Percentiles rank a stretch among this genome's conserved stretches.
Evolutionary conservation across 1,139 yeast genomes (phyloP).

Genomic region (Tardiomyces digboiensis): DNA sequence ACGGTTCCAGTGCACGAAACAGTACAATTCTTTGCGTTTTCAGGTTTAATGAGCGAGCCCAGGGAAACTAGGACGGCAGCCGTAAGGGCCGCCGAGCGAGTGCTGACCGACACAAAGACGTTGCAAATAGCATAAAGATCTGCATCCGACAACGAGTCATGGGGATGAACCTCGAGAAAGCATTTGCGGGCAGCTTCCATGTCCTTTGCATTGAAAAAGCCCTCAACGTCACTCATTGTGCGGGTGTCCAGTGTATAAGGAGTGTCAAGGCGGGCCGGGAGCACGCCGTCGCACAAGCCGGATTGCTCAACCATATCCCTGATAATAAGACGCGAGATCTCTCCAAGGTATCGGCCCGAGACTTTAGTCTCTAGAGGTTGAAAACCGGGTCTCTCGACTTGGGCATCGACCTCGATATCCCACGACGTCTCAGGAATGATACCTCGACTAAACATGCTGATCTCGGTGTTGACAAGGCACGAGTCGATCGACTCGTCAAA

Average conservation of each 20-base stretch:
- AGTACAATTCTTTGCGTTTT: conserved; percentile 26
- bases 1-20: conserved; percentile 88
- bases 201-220: conserved; percentile 10
- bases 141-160: conserved; percentile 7
- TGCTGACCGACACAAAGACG: conserved; percentile 59
- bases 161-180: conserved; percentile 15
- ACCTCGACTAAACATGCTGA: conserved; percentile 23
- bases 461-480: conserved; percentile 26
- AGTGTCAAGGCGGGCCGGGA: conserved; percentile 17
- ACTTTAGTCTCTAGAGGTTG: conserved; percentile 84
- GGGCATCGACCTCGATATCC: conserved; percentile 57
- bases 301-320: conserved; percentile 43
- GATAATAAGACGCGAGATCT: conserved; percentile 59
- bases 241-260: conserved; percentile 18
- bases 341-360: conserved; percentile 85
- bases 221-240: conserved; percentile 22
- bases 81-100: conserved; percentile 71
- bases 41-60: not conserved
- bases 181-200: conserved; percentile 13
- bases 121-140: conserved; percentile 41
- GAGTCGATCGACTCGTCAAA: conserved; percentile 1
- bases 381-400: conserved; percentile 64
- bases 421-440: conserved; percentile 64
- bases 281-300: conserved; percentile 31
- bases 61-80: conserved; percentile 65